These are phyloP conservation scores for Aspergillus taichungensis DNA, from an alignment of 495 filamentous ascomycete species.

Conservation along the genomic window DNA sequence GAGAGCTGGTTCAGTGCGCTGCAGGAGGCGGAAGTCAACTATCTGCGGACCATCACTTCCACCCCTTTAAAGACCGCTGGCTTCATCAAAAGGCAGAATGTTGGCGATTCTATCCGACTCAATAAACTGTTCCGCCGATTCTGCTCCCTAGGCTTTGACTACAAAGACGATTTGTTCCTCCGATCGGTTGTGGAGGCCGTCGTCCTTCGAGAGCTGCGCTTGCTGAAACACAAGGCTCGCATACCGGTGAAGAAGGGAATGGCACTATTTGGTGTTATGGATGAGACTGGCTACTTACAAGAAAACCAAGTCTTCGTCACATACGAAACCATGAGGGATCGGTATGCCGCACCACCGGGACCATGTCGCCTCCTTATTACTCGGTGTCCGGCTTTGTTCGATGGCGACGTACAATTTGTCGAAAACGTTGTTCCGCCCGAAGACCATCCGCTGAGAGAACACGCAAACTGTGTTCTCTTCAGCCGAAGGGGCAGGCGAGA, in stretches of 20 bases:
- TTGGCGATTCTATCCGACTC: slow-evolving; percentile 46
- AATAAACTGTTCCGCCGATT: slow-evolving; percentile 50
- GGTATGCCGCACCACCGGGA: slow-evolving; percentile 4
- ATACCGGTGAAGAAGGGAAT: slow-evolving; percentile 61
- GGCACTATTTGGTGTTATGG: slow-evolving; percentile 73
- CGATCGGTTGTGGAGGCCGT: slow-evolving; percentile 53
- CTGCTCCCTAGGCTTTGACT: slow-evolving; percentile 45
- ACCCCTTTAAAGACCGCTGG: slow-evolving; percentile 47
- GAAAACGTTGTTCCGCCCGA: slow-evolving; percentile 44
- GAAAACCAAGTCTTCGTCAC: slow-evolving; percentile 34
- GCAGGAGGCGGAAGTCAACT: slow-evolving; percentile 47
- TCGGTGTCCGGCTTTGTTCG: slow-evolving; percentile 66
- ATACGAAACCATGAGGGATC: slow-evolving; percentile 7
- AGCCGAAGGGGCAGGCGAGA: slow-evolving; percentile 59
- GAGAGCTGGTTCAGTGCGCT: slow-evolving; percentile 48
- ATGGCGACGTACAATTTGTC: slow-evolving; percentile 67
- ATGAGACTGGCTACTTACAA: slow-evolving; percentile 61
- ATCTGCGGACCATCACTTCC: slow-evolving; percentile 46
- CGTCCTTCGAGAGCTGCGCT: slow-evolving; percentile 53
- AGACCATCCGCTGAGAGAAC: slow-evolving; percentile 47
- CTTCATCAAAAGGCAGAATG: slow-evolving; percentile 49
- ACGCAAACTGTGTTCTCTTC: slow-evolving; percentile 72
- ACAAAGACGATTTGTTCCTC: slow-evolving; percentile 57
- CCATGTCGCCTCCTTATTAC: slow-evolving; percentile 49
- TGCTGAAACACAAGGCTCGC: slow-evolving; percentile 66